phyloP scores from a whole-genome alignment of 2,329 filamentous ascomycete species.

The Colletotrichum kahawae region DNA sequence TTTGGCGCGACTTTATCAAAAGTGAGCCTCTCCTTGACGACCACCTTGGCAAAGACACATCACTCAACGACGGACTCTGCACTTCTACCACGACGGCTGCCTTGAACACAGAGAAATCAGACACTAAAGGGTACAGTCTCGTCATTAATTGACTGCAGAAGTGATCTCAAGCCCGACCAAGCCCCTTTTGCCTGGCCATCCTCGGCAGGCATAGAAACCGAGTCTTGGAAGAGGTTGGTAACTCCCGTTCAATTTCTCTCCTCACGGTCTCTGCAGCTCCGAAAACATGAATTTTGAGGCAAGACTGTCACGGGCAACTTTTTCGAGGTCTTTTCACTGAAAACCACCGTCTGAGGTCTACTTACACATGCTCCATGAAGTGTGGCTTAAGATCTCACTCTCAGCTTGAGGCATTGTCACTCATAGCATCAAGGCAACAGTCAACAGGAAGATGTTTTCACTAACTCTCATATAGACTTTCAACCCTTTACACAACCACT shows the following conservation, averaged over 20 bases:
- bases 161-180: not conserved
- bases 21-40: slow-evolving; percentile 12
- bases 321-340: not conserved
- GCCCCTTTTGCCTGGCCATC: not conserved
- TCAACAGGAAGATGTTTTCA: not conserved
- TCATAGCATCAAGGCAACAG: not conserved
- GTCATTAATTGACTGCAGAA: too few species aligned
- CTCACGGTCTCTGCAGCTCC: not conserved
- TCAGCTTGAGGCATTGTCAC: not conserved
- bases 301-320: not conserved
- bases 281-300: not conserved
- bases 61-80: not conserved
- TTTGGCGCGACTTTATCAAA: slow-evolving; percentile 16
- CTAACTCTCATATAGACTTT: not conserved
- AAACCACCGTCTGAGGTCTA: not conserved
- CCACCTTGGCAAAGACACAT: not conserved
- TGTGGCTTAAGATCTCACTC: not conserved
- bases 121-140: not conserved
- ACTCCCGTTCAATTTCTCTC: not conserved
- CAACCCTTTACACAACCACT: not conserved
- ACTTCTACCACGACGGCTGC: not conserved
- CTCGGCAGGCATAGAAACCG: not conserved
- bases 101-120: not conserved
- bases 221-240: not conserved
- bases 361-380: not conserved